Evolutionary conservation across 2,329 filamentous ascomycete genomes (phyloP), one percentile per base, ranked within the genome.

Genomic region (Epichloe sp.): DNA sequence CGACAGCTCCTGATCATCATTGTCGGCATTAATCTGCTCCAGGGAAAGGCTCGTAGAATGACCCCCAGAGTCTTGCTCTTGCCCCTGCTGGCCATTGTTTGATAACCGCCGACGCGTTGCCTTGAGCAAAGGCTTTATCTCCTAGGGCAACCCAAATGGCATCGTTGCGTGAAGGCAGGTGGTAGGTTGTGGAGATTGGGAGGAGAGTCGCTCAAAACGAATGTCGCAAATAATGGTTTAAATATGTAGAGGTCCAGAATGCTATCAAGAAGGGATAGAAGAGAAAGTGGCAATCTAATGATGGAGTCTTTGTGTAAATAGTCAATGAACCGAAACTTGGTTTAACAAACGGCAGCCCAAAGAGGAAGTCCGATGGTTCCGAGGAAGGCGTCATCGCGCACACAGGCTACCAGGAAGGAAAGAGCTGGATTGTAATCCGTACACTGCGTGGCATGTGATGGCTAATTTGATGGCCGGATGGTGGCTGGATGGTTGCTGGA

Each of bases 111-210:
- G 47, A 36, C 47, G 47, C 41, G 38, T 49, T 21, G 40, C 41
- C 36, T 41, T 50, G 43, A 47, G 43, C 36, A 45, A 40, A 46
- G 49, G 43, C 35, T 42, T 46, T 12, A 46, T 34, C 43, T 40
- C 49, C 42, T 45, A 50, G 49, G 21, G 10, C 37, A 23, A 44
- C 17, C 48, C 41, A 21, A 50, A 42, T 31, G 49, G 49, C 43
- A 50, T 50, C 12, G 36, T 50, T 41, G 36, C 14, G 7, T 46
- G 41, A n/a, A 7, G 41, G 7, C n/a, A 21, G 35, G 15, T 10
- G 15, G 15, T 6, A 17, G 41, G 34, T 15, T 5, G 14, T 14
- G 31, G 11, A 17, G 17, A 4, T 6, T 37, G 6, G 31, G 12
- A 36, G 26, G 14, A 15, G 11, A 43, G 6, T 14, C n/a, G 35